These are phyloP conservation scores for Orbilia ellipsospora DNA, from an alignment of 2,329 filamentous ascomycete species.

Conservation along the genomic window DNA sequence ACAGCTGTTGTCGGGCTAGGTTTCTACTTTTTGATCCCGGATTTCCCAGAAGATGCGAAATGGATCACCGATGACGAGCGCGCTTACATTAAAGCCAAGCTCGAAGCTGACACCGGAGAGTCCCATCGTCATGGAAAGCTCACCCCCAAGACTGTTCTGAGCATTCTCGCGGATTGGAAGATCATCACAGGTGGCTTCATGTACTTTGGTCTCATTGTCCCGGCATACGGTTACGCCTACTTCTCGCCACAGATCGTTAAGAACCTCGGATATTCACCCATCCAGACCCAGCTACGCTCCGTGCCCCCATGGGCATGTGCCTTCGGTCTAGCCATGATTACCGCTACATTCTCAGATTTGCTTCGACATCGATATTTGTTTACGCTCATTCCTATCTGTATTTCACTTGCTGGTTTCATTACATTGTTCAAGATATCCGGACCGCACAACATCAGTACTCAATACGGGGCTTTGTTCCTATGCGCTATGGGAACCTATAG, in stretches of 20 bases:
- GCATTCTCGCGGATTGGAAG: constrained; percentile 70
- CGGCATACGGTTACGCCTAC: constrained; percentile 81
- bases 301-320: constrained; percentile 75
- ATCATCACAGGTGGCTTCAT: constrained; percentile 79
- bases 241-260: constrained; percentile 78
- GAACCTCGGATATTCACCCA: constrained; percentile 72
- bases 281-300: constrained; percentile 67
- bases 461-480: constrained; percentile 85
- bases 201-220: constrained; percentile 83
- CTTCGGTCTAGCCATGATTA: constrained; percentile 80
- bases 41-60: constrained; percentile 78
- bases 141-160: constrained; percentile 73
- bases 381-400: constrained; percentile 73
- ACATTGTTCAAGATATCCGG: constrained; percentile 79
- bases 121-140: constrained; percentile 73
- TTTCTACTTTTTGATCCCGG: constrained; percentile 77
- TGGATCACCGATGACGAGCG: constrained; percentile 79
- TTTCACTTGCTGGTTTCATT: constrained; percentile 78
- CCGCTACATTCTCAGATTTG: constrained; percentile 78
- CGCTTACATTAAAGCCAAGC: constrained; percentile 72
- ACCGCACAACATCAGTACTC: constrained; percentile 67
- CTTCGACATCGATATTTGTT: constrained; percentile 79
- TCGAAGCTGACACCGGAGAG: constrained; percentile 75
- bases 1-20: constrained; percentile 72
- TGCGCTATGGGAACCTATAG: constrained; percentile 82